Evolutionary conservation across 768 basidiomycete genomes (phyloP).

Genomic region (Tylopilus sp.): DNA sequence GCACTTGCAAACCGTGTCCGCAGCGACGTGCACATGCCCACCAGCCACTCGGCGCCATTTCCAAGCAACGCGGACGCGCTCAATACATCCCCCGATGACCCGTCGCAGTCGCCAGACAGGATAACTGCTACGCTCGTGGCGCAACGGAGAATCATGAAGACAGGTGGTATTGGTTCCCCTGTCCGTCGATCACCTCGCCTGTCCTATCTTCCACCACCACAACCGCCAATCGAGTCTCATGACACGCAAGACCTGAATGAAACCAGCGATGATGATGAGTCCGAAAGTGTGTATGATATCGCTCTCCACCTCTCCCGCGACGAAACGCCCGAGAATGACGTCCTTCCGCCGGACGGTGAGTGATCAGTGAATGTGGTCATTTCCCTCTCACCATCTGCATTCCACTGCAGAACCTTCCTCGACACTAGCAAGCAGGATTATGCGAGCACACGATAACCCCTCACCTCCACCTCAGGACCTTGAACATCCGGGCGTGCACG

Average conservation of each 20-base stretch:
- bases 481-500: constrained; percentile 15
- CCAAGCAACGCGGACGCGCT: constrained; percentile 38
- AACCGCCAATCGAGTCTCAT: constrained; percentile 12
- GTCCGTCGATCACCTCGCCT: constrained; percentile 52
- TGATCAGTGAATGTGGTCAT: neutral
- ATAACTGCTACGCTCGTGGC: constrained; percentile 36
- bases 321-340: constrained; percentile 50
- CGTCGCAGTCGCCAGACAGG: constrained; percentile 52
- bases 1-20: neutral
- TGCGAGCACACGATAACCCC: constrained; percentile 71
- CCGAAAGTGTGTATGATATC: constrained; percentile 25
- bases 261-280: constrained; percentile 33
- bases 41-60: constrained; percentile 29
- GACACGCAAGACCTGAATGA: constrained; percentile 17
- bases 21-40: constrained; percentile 18
- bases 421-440: constrained; percentile 59
- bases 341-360: constrained; percentile 45
- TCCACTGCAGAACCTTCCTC: constrained; percentile 59
- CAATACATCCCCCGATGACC: constrained; percentile 46
- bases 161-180: constrained; percentile 28
- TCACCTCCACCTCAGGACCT: constrained; percentile 54
- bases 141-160: constrained; percentile 28
- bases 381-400: constrained; percentile 8
- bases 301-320: constrained; percentile 32
- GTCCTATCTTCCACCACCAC: constrained; percentile 37